Conservation (phyloP, 1,139 yeast species). For the Blastobotrys malaysiensis region DNA sequence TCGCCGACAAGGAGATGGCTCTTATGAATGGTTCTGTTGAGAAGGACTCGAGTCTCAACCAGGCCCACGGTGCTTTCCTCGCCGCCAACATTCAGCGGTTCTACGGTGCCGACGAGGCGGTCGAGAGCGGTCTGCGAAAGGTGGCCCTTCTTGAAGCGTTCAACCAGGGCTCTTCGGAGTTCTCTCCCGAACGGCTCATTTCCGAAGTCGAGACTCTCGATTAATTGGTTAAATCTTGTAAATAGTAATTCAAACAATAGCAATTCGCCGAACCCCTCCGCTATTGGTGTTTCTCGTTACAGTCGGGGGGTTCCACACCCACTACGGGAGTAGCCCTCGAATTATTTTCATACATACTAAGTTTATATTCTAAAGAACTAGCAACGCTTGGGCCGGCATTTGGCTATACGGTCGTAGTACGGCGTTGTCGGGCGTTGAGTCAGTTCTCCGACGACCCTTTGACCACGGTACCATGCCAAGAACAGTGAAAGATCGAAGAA, state of each 20-base stretch:
- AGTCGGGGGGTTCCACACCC: too few relatives aligned
- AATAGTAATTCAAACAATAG: too few relatives aligned
- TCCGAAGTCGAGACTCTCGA: constrained; percentile 71
- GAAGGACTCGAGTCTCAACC: constrained; percentile 54
- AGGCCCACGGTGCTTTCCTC: constrained; percentile 71
- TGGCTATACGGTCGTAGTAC: too few relatives aligned
- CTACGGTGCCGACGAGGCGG: constrained; percentile 61
- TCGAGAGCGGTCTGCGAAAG: constrained; percentile 40
- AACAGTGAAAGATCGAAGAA: constrained; percentile 21
- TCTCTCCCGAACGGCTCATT: constrained; percentile 62
- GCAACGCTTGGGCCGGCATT: too few relatives aligned
- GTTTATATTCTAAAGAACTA: too few relatives aligned
- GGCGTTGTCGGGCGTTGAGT: not conserved
- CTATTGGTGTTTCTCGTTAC: too few relatives aligned
- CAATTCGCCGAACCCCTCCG: too few relatives aligned
- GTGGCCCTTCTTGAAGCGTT: constrained; percentile 57
- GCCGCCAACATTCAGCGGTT: constrained; percentile 81
- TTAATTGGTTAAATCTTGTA: constrained; percentile 14
- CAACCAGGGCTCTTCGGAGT: constrained; percentile 59
- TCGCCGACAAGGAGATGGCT: constrained; percentile 56
- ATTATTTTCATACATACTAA: too few relatives aligned
- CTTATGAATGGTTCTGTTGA: constrained; percentile 88
- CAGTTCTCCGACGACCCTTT: not conserved
- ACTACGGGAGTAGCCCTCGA: too few relatives aligned
- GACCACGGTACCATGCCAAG: not conserved